Percentiles rank a stretch among this genome's conserved stretches.
phyloP scores from a whole-genome alignment of 148 eudicot genomes.

The Diospyros lotus region DNA sequence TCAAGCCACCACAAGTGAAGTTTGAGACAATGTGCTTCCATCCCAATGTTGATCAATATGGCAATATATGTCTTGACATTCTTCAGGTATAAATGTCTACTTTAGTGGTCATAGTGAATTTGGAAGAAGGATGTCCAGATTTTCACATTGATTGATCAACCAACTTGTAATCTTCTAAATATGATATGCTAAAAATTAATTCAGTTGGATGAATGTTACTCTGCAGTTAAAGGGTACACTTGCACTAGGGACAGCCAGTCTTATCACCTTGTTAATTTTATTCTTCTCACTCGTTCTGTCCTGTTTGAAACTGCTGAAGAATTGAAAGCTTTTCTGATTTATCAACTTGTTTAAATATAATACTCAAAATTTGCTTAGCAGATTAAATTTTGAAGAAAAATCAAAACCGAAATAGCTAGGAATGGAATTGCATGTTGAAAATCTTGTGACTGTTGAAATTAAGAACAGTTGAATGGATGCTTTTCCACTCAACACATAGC shows the following conservation, averaged over 20 bases:
- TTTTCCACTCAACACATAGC: background rate
- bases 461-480: background rate
- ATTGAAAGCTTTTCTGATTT: background rate
- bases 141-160: too few species aligned
- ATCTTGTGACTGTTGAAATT: background rate
- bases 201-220: background rate
- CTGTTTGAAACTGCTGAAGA: background rate
- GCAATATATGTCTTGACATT: slow-evolving; percentile 60
- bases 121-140: background rate
- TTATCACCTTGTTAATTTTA: too few species aligned
- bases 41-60: slow-evolving; percentile 60
- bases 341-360: background rate
- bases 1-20: slow-evolving; percentile 64
- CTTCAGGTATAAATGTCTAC: slow-evolving; percentile 44
- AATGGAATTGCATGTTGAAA: background rate
- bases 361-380: background rate
- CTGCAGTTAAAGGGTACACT: background rate
- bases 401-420: background rate
- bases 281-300: background rate
- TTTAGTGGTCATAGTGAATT: background rate
- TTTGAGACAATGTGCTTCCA: slow-evolving; percentile 67
- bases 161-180: too few species aligned
- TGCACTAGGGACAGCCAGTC: background rate
- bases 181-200: too few species aligned
- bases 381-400: background rate